Evolutionary conservation across 768 basidiomycete species (phyloP).

Genomic region (Pholiota conissans): DNA sequence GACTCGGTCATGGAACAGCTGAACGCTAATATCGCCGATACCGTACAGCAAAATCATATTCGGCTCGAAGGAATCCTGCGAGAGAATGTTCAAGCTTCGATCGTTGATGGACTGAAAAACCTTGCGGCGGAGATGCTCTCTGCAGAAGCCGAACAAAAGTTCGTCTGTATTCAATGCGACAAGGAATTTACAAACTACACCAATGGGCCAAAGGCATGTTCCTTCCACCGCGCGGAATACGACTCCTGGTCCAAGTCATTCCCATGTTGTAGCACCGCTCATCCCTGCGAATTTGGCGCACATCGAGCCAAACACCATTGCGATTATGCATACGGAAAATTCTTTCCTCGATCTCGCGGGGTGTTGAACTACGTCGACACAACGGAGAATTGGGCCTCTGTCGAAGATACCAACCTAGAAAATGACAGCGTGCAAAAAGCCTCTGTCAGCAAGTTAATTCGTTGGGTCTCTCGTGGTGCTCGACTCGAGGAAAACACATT

Average conservation of each 20-base stretch:
- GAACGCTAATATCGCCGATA: conserved; percentile 32
- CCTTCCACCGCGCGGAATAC: conserved; percentile 35
- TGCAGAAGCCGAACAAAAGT: conserved; percentile 34
- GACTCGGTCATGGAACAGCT: conserved; percentile 42
- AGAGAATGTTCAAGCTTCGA: conserved; percentile 32
- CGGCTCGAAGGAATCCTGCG: conserved; percentile 30
- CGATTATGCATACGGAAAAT: conserved; percentile 38
- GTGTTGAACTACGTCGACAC: conserved; percentile 35
- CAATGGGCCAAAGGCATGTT: conserved; percentile 38
- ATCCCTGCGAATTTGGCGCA: conserved; percentile 33
- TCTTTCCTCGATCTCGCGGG: conserved; percentile 31
- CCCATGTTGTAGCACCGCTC: conserved; percentile 33
- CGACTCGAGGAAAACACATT: conserved; percentile 32
- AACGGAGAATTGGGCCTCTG: conserved; percentile 28
- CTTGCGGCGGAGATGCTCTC: conserved; percentile 32
- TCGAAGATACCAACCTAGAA: conserved; percentile 38
- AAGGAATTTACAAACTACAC: conserved; percentile 32
- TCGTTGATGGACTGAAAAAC: conserved; percentile 34
- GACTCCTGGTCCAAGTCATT: conserved; percentile 32
- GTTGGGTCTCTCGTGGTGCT: conserved; percentile 34
- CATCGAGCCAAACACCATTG: conserved; percentile 40
- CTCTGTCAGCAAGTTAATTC: conserved; percentile 29
- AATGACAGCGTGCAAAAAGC: conserved; percentile 26
- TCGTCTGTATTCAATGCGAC: conserved; percentile 39
- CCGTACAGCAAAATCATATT: conserved; percentile 29